A percentile compares a stretch with the other conserved stretches of the same genome.
Evolutionary conservation across 768 basidiomycete species (phyloP).

Genomic region (Podaxis carcinomalis): DNA sequence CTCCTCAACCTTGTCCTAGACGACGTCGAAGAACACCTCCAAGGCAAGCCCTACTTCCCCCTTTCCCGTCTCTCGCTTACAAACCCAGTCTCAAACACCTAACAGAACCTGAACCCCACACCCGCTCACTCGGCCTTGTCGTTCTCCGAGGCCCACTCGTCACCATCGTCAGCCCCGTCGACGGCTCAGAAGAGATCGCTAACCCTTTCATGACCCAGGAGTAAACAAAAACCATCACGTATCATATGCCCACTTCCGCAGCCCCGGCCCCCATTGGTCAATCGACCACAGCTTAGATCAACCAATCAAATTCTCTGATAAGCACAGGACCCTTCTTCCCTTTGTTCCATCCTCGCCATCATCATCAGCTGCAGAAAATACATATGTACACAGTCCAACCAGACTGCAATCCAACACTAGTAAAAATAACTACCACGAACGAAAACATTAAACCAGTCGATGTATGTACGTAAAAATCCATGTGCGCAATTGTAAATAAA

Average conservation of each 20-base stretch:
- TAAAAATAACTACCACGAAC: neutral
- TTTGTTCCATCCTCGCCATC: neutral
- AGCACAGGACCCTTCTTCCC: neutral
- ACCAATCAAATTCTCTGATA: slow-evolving; percentile 1
- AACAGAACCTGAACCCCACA: slow-evolving; percentile 62
- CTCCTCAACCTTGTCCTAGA: slow-evolving; percentile 96
- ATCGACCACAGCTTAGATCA: neutral
- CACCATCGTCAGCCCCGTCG: slow-evolving; percentile 89
- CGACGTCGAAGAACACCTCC: slow-evolving; percentile 83
- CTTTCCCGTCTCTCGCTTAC: neutral
- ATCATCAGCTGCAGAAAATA: too few species aligned
- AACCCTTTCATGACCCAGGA: slow-evolving; percentile 83
- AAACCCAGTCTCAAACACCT: slow-evolving; percentile 4
- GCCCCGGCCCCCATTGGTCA: neutral
- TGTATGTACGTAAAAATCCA: neutral
- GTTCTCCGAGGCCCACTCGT: slow-evolving; percentile 94
- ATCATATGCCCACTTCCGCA: neutral
- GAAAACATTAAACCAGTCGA: neutral
- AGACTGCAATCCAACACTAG: neutral
- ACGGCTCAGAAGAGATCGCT: slow-evolving; percentile 91
- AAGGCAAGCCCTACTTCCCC: slow-evolving; percentile 40
- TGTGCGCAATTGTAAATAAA: neutral
- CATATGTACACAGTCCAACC: too few species aligned
- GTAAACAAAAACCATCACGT: slow-evolving; percentile 24
- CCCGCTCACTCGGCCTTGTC: slow-evolving; percentile 72